Percentiles rank a stretch among this genome's conserved stretches.
phyloP scores from a whole-genome alignment of 1,284 basidiomycete genomes.

The Malassezia equina region DNA sequence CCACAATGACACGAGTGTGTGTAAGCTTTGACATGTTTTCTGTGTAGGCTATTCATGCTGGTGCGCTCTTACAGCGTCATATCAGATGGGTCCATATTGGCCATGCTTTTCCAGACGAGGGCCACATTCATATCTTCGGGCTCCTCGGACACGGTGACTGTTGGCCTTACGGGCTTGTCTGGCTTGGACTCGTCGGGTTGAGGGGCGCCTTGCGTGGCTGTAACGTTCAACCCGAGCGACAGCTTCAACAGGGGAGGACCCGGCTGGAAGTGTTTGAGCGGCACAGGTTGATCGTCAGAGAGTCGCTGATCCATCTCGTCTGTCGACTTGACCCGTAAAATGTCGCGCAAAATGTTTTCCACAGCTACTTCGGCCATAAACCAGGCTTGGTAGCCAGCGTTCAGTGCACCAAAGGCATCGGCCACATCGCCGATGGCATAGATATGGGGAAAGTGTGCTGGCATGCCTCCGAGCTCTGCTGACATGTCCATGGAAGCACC shows the following conservation, averaged over 20 bases:
- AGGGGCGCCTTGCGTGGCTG: slow-evolving; percentile 34
- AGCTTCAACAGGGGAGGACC: slow-evolving; percentile 42
- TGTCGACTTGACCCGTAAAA: slow-evolving; percentile 14
- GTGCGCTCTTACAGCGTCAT: slow-evolving; percentile 27
- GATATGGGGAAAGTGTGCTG: slow-evolving; percentile 26
- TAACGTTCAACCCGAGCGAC: slow-evolving; percentile 34
- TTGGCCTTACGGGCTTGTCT: background rate
- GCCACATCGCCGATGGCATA: slow-evolving; percentile 46
- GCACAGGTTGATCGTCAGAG: slow-evolving; percentile 3
- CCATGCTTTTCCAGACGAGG: slow-evolving; percentile 42
- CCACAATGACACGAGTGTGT: slow-evolving; percentile 10
- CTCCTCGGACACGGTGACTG: slow-evolving; percentile 22
- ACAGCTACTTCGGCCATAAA: slow-evolving; percentile 44
- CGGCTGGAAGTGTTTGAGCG: slow-evolving; percentile 29
- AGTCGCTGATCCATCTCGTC: slow-evolving; percentile 1
- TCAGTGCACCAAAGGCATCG: slow-evolving; percentile 45
- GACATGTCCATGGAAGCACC: slow-evolving; percentile 11
- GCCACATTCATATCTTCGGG: slow-evolving; percentile 42
- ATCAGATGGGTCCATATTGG: slow-evolving; percentile 29
- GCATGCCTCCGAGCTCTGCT: slow-evolving; percentile 4
- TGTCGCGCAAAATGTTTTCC: slow-evolving; percentile 39
- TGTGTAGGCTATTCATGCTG: background rate
- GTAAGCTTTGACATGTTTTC: background rate
- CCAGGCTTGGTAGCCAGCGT: slow-evolving; percentile 47
- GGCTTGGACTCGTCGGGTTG: slow-evolving; percentile 18